Evolutionary conservation across 1,284 basidiomycete genomes (phyloP).

Genomic region (Melampsora larici-populina): DNA sequence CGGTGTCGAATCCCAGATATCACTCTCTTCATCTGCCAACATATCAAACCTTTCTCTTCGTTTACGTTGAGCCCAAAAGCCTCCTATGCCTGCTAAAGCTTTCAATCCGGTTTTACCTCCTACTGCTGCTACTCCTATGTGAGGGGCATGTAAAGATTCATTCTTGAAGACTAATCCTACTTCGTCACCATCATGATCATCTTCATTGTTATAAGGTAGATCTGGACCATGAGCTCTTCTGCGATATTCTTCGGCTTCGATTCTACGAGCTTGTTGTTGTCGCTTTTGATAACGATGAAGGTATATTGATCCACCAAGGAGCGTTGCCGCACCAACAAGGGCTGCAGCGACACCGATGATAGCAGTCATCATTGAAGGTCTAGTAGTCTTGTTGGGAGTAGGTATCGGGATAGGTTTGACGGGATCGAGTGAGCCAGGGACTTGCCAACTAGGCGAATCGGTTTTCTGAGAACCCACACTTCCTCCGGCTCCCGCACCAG

Average conservation of each 20-base stretch:
- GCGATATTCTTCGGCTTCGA: slow-evolving; percentile 25
- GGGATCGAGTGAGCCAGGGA: slow-evolving; percentile 16
- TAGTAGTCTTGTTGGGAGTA: background rate
- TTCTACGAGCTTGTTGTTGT: background rate
- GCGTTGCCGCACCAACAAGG: background rate
- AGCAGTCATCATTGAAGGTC: background rate
- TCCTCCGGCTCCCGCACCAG: background rate
- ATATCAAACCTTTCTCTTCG: slow-evolving; percentile 42
- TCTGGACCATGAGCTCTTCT: slow-evolving; percentile 32
- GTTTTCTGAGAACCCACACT: background rate
- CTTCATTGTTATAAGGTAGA: background rate
- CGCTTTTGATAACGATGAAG: slow-evolving; percentile 30
- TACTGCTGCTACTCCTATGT: background rate
- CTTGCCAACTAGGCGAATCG: slow-evolving; percentile 10
- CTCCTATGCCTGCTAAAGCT: slow-evolving; percentile 23
- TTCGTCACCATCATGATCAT: slow-evolving; percentile 12
- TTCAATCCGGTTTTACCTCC: background rate
- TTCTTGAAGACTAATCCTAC: slow-evolving; percentile 6
- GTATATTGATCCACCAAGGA: slow-evolving; percentile 12
- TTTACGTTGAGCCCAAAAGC: slow-evolving; percentile 7
- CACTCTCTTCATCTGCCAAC: slow-evolving; percentile 39
- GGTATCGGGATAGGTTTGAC: slow-evolving; percentile 11
- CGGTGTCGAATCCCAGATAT: slow-evolving; percentile 20
- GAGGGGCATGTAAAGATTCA: slow-evolving; percentile 22
- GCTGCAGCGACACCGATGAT: slow-evolving; percentile 12